Evolutionary conservation across 2,329 filamentous ascomycete genomes (phyloP).

Genomic region (Epichloe bromicola): DNA sequence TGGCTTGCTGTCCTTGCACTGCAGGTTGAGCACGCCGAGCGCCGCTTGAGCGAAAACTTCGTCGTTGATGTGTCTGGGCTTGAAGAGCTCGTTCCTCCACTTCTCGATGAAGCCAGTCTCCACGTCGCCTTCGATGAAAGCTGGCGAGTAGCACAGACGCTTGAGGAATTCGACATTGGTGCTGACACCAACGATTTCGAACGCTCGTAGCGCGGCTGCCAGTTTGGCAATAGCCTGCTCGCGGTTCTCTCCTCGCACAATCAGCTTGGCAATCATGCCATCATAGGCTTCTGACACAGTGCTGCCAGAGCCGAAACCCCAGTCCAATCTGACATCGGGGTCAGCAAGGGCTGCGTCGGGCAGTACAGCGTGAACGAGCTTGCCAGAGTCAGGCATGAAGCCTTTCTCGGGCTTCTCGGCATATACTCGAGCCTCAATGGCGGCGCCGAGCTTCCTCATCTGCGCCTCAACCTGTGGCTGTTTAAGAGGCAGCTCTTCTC

Average conservation of each 20-base stretch:
- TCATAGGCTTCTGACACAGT: slow-evolving; percentile 92
- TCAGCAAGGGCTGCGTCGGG: slow-evolving; percentile 47
- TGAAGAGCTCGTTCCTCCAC: slow-evolving; percentile 68
- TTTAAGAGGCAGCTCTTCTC: slow-evolving; percentile 42
- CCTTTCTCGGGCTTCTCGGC: slow-evolving; percentile 86
- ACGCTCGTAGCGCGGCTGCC: slow-evolving; percentile 65
- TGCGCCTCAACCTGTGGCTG: slow-evolving; percentile 55
- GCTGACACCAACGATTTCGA: slow-evolving; percentile 82
- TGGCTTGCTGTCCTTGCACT: slow-evolving; percentile 24
- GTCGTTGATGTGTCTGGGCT: slow-evolving; percentile 42
- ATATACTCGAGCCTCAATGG: slow-evolving; percentile 93
- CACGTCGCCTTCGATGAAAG: slow-evolving; percentile 76
- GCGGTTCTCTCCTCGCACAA: slow-evolving; percentile 69
- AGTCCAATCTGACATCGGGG: slow-evolving; percentile 76
- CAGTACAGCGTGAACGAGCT: slow-evolving; percentile 68
- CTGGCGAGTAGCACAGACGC: slow-evolving; percentile 64
- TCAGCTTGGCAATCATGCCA: slow-evolving; percentile 97
- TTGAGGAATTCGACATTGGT: slow-evolving; percentile 98
- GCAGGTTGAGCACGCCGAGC: slow-evolving; percentile 52
- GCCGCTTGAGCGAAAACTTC: slow-evolving; percentile 83
- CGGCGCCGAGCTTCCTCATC: slow-evolving; percentile 67
- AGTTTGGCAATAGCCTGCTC: slow-evolving; percentile 75
- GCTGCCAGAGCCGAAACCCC: slow-evolving; percentile 82
- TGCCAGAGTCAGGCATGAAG: slow-evolving; percentile 89
- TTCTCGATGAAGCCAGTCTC: slow-evolving; percentile 96